Evolutionary conservation across 75 land plant species (phyloP).

Genomic region (Sequoiadendron giganteum): DNA sequence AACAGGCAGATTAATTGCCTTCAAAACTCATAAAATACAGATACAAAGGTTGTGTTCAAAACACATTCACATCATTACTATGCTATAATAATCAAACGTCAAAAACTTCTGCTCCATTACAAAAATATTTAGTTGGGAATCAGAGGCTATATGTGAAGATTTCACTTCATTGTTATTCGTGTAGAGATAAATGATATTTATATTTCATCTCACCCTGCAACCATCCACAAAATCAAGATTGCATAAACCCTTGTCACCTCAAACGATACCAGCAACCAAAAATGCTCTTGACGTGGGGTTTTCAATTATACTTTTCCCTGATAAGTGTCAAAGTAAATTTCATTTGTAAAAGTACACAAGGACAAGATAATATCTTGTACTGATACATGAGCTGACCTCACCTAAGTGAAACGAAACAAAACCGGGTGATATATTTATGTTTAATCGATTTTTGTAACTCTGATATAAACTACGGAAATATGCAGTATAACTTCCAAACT

Average conservation of each 20-base stretch:
- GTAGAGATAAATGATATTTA: not conserved
- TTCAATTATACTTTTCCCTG: constrained; percentile 5
- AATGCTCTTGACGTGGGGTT: not conserved
- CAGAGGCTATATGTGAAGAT: constrained; percentile 1
- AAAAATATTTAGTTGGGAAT: not conserved
- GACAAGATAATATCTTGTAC: constrained; percentile 4
- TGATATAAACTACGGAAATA: not conserved
- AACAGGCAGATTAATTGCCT: constrained; percentile 7
- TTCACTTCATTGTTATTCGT: not conserved
- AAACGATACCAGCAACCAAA: not conserved
- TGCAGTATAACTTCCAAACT: constrained; percentile 1
- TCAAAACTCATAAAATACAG: constrained; percentile 1
- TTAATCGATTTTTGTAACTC: not conserved
- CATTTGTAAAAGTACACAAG: not conserved
- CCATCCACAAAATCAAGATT: not conserved
- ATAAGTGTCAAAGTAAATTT: not conserved
- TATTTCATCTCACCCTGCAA: constrained; percentile 4
- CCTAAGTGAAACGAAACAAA: constrained; percentile 1
- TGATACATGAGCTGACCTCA: not conserved
- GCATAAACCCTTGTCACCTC: not conserved
- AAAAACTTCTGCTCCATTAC: constrained; percentile 1
- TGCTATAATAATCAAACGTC: not conserved
- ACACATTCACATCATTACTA: not conserved
- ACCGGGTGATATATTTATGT: not conserved
- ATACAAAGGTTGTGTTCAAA: not conserved